Evolutionary conservation across 192 early-diverging fungal genomes (phyloP).

Genomic region (Kappamyces sp.): DNA sequence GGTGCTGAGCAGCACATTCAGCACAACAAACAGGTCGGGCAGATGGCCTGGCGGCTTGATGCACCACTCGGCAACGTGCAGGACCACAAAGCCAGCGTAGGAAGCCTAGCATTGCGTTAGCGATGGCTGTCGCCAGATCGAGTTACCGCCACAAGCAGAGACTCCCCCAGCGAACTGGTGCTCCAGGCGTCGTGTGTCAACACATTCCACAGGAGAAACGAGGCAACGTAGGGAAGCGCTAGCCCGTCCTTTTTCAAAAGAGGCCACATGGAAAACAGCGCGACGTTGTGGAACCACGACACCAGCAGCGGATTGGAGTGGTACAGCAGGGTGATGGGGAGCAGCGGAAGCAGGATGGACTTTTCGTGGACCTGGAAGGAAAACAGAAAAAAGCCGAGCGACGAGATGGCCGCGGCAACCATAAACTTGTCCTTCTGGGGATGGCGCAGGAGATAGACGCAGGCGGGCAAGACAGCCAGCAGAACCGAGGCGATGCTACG

Average conservation of each 20-base stretch:
- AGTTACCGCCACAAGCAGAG: not conserved
- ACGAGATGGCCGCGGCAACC: constrained; percentile 66
- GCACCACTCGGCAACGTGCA: constrained; percentile 55
- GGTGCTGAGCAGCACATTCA: constrained; percentile 67
- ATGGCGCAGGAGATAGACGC: constrained; percentile 54
- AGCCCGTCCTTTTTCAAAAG: constrained; percentile 73
- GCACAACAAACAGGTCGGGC: constrained; percentile 77
- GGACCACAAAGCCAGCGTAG: constrained; percentile 43
- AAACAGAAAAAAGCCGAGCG: constrained; percentile 90
- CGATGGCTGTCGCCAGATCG: not conserved
- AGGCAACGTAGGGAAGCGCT: constrained; percentile 61
- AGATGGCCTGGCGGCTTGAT: constrained; percentile 59
- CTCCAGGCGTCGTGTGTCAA: constrained; percentile 28
- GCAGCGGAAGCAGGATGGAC: constrained; percentile 78
- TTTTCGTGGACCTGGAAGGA: constrained; percentile 99
- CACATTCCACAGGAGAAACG: constrained; percentile 71
- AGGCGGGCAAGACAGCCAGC: constrained; percentile 65
- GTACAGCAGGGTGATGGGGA: constrained; percentile 71
- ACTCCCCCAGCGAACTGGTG: not conserved
- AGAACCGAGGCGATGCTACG: constrained; percentile 61
- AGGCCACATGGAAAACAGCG: constrained; percentile 87
- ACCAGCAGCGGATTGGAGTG: constrained; percentile 58
- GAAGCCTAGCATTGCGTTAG: constrained; percentile 17
- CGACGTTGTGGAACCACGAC: constrained; percentile 68
- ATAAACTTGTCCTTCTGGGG: constrained; percentile 52